A percentile compares a stretch with the other conserved stretches of the same genome.
phyloP scores from a whole-genome alignment of 2,329 filamentous ascomycete genomes.

The Neocucurbitaria cava region DNA sequence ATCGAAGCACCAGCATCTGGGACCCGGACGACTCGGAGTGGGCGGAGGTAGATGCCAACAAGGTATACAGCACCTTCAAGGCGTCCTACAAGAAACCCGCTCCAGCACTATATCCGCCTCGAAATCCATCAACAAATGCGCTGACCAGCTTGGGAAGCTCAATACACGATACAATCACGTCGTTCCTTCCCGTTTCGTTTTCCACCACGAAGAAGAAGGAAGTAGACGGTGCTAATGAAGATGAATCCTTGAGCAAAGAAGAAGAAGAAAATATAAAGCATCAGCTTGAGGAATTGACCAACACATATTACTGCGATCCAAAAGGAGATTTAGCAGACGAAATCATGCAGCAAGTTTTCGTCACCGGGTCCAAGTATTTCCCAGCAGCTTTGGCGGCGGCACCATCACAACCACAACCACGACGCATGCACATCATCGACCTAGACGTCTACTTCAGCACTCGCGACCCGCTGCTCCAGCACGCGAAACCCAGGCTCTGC shows the following conservation, averaged over 20 bases:
- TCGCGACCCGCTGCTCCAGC: neutral
- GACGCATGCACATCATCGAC: constrained; percentile 17
- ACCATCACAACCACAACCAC: too few relatives aligned
- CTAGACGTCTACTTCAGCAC: constrained; percentile 4
- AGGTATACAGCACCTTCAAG: constrained; percentile 11
- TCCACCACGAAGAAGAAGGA: neutral
- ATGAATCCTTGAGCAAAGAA: too few relatives aligned
- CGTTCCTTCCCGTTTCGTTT: neutral
- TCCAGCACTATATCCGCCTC: neutral
- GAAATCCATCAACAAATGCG: neutral
- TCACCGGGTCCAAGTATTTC: constrained; percentile 3
- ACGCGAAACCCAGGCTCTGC: constrained; percentile 18
- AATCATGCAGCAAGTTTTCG: constrained; percentile 1
- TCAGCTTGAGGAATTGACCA: neutral
- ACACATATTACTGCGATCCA: constrained; percentile 11
- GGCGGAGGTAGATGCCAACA: constrained; percentile 5
- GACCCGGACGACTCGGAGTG: constrained; percentile 20
- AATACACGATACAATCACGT: neutral
- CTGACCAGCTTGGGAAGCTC: constrained; percentile 4
- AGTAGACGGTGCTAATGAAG: neutral
- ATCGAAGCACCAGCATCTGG: constrained; percentile 11
- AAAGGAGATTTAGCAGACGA: constrained; percentile 12
- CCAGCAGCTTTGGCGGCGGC: neutral
- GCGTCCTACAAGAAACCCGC: constrained; percentile 7
- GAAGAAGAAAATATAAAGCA: constrained; percentile 5